Evolutionary conservation across 106 monocot genomes (phyloP).

Genomic region (Acanthochlamys bracteata): DNA sequence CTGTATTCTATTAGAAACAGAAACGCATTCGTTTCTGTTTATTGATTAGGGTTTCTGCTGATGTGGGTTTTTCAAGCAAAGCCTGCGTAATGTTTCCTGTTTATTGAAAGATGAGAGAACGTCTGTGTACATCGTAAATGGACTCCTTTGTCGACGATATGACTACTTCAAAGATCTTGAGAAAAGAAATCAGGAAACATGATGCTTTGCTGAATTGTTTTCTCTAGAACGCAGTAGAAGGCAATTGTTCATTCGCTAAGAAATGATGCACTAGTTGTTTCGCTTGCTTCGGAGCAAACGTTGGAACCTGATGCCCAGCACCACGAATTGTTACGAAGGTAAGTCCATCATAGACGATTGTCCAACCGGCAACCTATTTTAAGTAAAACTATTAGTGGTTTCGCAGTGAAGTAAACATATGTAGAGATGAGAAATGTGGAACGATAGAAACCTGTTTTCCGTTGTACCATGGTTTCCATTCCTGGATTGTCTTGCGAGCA

Average conservation of each 20-base stretch:
- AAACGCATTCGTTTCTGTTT: no score
- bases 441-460: slow-evolving; percentile 19
- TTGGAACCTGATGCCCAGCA: slow-evolving; percentile 30
- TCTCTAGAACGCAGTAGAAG: slow-evolving; percentile 31
- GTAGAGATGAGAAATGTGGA: background rate
- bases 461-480: slow-evolving; percentile 39
- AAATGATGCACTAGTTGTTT: slow-evolving; percentile 31
- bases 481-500: slow-evolving; percentile 15
- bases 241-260: slow-evolving; percentile 40
- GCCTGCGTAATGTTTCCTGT: background rate
- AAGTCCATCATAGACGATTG: slow-evolving; percentile 30
- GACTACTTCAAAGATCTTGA: background rate
- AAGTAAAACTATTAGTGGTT: background rate
- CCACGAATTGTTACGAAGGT: slow-evolving; percentile 37
- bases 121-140: background rate
- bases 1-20: no score
- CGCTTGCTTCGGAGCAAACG: slow-evolving; percentile 48
- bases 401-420: background rate
- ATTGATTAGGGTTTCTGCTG: background rate
- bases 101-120: background rate
- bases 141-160: background rate
- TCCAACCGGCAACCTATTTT: slow-evolving; percentile 38
- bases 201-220: background rate
- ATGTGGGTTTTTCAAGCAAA: background rate
- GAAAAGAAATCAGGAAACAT: background rate